These are phyloP conservation scores for Pezicula carpinea DNA, from an alignment of 2,329 filamentous ascomycete genomes.

Conservation along the genomic window DNA sequence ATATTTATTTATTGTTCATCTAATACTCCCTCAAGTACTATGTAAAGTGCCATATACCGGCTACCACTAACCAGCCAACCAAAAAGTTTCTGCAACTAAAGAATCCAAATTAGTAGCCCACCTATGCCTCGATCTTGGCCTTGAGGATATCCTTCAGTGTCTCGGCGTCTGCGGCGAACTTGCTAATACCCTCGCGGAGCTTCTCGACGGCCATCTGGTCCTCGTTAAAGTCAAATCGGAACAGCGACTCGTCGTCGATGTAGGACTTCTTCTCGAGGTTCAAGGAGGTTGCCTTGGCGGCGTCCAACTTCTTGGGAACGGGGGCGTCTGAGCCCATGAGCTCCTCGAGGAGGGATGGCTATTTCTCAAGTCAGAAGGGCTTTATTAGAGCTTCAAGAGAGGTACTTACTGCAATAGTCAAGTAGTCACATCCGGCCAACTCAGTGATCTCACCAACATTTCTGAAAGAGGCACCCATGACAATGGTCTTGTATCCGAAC, in stretches of 20 bases:
- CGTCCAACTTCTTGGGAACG: conserved; percentile 91
- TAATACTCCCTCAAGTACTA: too few relatives aligned
- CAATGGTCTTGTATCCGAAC: conserved; percentile 97
- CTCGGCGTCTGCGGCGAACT: conserved; percentile 93
- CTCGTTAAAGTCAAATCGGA: conserved; percentile 99
- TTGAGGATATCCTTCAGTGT: conserved; percentile 91
- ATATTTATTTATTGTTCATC: too few relatives aligned
- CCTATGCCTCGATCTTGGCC: conserved; percentile 62
- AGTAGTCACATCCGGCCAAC: conserved; percentile 96
- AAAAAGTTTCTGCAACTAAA: too few relatives aligned
- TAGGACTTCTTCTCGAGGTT: conserved; percentile 86
- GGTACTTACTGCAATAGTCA: conserved; percentile 83
- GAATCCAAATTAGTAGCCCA: too few relatives aligned
- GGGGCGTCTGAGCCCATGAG: conserved; percentile 76
- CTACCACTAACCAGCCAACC: too few relatives aligned
- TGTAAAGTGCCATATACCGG: too few relatives aligned
- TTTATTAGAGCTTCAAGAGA: background rate
- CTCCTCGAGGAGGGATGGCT: conserved; percentile 92
- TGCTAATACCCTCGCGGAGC: conserved; percentile 98
- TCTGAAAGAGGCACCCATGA: conserved; percentile 99
- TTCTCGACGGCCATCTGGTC: conserved; percentile 99
- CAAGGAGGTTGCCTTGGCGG: conserved; percentile 58
- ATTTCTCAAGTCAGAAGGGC: conserved; percentile 6
- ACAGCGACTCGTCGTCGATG: conserved; percentile 80
- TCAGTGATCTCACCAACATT: conserved; percentile 96